Evolutionary conservation across 139 green algal species (phyloP), one percentile per base, ranked within the genome.

Genomic region (Monoraphidium neglectum): DNA sequence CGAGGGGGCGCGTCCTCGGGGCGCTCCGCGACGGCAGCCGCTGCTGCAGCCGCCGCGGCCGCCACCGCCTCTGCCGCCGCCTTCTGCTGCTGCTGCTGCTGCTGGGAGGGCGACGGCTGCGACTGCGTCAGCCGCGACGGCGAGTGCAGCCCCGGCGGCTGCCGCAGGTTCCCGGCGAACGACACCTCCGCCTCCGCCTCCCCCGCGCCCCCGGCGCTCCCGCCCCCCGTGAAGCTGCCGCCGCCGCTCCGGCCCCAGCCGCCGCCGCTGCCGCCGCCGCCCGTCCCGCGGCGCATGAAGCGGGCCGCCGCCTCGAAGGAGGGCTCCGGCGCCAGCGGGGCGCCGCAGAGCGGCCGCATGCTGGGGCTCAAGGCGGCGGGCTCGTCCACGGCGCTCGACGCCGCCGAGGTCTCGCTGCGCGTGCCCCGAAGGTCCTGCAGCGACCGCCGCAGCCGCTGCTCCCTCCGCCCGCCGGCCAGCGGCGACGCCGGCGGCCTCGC

Each of bases 241-340:
- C 38, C 43, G 65, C 65, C 10, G 61, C 72, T 53, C 24, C 61
- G 28, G 15, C 43, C 53, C 24, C 57, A 63, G 47, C 33, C 54
- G 64, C 38, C 49, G 75, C 75, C 71, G 36, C 37, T 68, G 62
- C 35, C 53, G 54, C 38, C 59, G 71, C 54, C 21, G 53, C 70
- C 43, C 23, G 51, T 49, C 28, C 24, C 28, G 38, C 66, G 35
- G 66, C 66, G 38, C 38, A 33, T 56, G 37, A 21, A 32, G 63
- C 33, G 28, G 37, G 63, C 37, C 63, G 63, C 35, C 37, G 37
- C 26, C 66, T 37, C 35, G 38, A n/a, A 70, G 36, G 18, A 49
- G 63, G 33, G 24, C 35, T 54, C 53, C 61, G 49, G 18, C 16
- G 49, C 15, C 16, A n/a, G n/a, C n/a, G n/a, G n/a, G n/a, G n/a